Conservation (phyloP, 108 stramenopile genomes). For the Poteriospumella lacustris region DNA sequence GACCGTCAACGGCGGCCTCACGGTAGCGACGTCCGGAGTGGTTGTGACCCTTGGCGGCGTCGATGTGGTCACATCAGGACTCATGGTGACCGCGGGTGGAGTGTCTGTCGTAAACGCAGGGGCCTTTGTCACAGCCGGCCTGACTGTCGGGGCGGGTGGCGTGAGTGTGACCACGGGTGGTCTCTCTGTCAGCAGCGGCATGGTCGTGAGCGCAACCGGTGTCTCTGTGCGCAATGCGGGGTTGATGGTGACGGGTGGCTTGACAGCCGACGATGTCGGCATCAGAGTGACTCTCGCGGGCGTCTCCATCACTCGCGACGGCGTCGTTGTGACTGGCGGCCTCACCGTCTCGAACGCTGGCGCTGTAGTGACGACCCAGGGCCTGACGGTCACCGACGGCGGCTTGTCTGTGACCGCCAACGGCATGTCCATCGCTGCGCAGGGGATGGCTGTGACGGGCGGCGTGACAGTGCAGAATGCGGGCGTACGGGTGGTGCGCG, state of each 20-base stretch:
- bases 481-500: not conserved
- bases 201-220: not conserved
- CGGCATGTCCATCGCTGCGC: not conserved
- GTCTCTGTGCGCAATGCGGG: not conserved
- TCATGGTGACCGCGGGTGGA: not conserved
- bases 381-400: not conserved
- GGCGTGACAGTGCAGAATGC: not conserved
- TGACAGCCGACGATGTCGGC: not conserved
- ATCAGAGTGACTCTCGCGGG: not conserved
- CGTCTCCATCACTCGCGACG: not conserved
- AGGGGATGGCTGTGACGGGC: not conserved
- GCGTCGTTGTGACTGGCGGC: not conserved
- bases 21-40: conserved; percentile 8
- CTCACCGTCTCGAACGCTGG: not conserved
- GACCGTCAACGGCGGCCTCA: not conserved
- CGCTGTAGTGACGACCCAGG: not conserved
- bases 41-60: too few relatives aligned
- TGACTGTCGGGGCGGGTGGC: not conserved
- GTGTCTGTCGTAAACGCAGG: not conserved
- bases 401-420: not conserved
- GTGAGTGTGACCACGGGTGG: conserved; percentile 19
- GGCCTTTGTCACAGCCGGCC: not conserved
- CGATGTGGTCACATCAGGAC: not conserved
- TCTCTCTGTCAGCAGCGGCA: not conserved
- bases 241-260: not conserved